phyloP scores from a whole-genome alignment of 192 early-diverging fungal genomes.

The Backusella sp. region DNA sequence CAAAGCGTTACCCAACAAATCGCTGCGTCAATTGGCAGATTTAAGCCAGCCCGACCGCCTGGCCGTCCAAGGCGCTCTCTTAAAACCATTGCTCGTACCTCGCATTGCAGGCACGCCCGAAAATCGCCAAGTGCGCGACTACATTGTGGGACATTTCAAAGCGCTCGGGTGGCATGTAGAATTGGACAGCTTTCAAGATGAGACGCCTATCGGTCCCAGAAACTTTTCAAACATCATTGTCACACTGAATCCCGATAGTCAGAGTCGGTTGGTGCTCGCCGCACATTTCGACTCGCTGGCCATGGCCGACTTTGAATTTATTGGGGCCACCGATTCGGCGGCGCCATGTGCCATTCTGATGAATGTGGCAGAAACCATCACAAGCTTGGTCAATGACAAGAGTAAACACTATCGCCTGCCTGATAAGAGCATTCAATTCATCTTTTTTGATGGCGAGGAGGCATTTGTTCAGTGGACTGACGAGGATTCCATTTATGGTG shows the following conservation, averaged over 20 bases:
- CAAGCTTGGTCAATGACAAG: slow-evolving; percentile 53
- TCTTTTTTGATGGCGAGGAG: slow-evolving; percentile 98
- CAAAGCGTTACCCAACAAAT: not conserved
- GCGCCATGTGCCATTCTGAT: slow-evolving; percentile 89
- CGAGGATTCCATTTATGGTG: slow-evolving; percentile 89
- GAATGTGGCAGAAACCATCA: slow-evolving; percentile 74
- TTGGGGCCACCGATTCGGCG: slow-evolving; percentile 91
- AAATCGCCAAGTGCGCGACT: slow-evolving; percentile 67
- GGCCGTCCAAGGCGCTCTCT: slow-evolving; percentile 47
- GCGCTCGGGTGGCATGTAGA: slow-evolving; percentile 80
- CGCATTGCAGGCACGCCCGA: slow-evolving; percentile 77
- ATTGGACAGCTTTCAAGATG: slow-evolving; percentile 69
- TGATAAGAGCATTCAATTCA: slow-evolving; percentile 70
- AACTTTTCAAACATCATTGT: slow-evolving; percentile 87
- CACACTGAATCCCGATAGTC: slow-evolving; percentile 78
- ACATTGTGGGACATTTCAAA: slow-evolving; percentile 64
- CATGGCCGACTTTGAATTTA: slow-evolving; percentile 61
- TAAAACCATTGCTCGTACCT: slow-evolving; percentile 73
- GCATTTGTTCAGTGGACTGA: slow-evolving; percentile 75
- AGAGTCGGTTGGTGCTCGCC: slow-evolving; percentile 75
- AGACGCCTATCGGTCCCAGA: slow-evolving; percentile 76
- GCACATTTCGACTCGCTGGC: slow-evolving; percentile 96
- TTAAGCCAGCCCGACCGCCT: slow-evolving; percentile 31
- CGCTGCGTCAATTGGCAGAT: not conserved
- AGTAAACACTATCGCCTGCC: slow-evolving; percentile 19